Evolutionary conservation across 2,329 filamentous ascomycete genomes (phyloP).

Genomic region (Sarocladium brachiariae): DNA sequence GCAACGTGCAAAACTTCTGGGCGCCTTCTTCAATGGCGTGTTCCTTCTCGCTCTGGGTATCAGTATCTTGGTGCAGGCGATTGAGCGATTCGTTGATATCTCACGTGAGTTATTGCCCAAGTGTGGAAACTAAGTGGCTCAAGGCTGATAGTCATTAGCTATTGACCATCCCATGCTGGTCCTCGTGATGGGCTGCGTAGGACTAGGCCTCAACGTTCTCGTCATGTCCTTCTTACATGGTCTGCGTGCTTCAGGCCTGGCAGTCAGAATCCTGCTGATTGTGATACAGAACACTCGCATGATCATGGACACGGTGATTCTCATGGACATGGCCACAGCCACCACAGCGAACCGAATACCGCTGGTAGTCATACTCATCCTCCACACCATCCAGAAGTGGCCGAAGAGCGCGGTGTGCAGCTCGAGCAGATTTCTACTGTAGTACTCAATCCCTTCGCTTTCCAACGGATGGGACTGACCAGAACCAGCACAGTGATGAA

Average conservation of each 20-base stretch:
- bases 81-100: constrained; percentile 60
- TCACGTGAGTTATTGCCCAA: constrained; percentile 34
- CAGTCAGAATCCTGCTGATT: background rate
- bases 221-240: constrained; percentile 60
- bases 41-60: constrained; percentile 66
- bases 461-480: background rate
- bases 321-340: constrained; percentile 15
- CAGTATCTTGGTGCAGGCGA: constrained; percentile 65
- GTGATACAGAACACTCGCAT: constrained; percentile 14
- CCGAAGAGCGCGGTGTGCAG: background rate
- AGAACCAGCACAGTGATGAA: constrained; percentile 13
- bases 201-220: constrained; percentile 60
- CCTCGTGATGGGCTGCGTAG: constrained; percentile 62
- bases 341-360: constrained; percentile 5
- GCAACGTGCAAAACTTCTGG: constrained; percentile 65
- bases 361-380: background rate
- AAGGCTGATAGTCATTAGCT: constrained; percentile 29
- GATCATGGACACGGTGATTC: constrained; percentile 31
- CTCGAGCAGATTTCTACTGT: background rate
- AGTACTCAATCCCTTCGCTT: background rate
- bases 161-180: constrained; percentile 60
- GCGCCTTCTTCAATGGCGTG: constrained; percentile 75
- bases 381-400: background rate
- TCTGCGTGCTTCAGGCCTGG: constrained; percentile 21
- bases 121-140: background rate